These are phyloP conservation scores for Ceriops decandra DNA, from an alignment of 345 rosid species.

Conservation along the genomic window DNA sequence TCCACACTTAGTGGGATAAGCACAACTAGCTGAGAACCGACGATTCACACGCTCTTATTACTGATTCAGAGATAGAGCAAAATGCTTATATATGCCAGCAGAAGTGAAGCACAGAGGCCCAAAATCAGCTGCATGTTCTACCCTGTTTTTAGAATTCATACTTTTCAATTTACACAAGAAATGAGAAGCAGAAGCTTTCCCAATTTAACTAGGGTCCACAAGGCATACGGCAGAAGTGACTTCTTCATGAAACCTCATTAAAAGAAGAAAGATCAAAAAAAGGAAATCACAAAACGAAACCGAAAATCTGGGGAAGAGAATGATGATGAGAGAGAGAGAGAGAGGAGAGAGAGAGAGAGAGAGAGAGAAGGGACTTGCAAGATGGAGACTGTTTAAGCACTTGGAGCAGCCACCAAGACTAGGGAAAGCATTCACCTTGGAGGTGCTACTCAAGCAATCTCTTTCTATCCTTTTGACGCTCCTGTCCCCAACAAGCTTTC, in stretches of 20 bases:
- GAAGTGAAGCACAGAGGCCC: too few species aligned
- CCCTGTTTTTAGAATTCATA: too few species aligned
- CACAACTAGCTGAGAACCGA: too few species aligned
- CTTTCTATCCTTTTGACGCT: conserved; percentile 62
- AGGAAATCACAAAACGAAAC: not conserved
- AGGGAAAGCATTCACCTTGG: conserved; percentile 47
- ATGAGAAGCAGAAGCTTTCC: not conserved
- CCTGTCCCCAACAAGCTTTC: conserved; percentile 58
- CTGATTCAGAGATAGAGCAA: too few species aligned
- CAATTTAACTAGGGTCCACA: not conserved
- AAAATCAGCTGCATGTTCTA: too few species aligned
- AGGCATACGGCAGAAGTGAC: too few species aligned
- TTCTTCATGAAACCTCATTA: too few species aligned
- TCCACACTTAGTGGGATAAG: too few species aligned
- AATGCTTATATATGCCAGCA: too few species aligned
- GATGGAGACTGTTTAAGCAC: conserved; percentile 68
- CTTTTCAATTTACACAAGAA: too few species aligned
- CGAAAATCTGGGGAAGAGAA: conserved; percentile 4
- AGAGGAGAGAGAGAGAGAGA: not conserved
- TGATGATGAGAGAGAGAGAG: not conserved
- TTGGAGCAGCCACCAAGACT: conserved; percentile 71
- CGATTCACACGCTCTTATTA: too few species aligned
- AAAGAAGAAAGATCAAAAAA: too few species aligned
- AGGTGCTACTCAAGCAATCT: conserved; percentile 56
- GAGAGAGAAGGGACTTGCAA: conserved; percentile 26